Conservation (phyloP, 176 grass and related monocot genomes). For the Secale cereale region DNA sequence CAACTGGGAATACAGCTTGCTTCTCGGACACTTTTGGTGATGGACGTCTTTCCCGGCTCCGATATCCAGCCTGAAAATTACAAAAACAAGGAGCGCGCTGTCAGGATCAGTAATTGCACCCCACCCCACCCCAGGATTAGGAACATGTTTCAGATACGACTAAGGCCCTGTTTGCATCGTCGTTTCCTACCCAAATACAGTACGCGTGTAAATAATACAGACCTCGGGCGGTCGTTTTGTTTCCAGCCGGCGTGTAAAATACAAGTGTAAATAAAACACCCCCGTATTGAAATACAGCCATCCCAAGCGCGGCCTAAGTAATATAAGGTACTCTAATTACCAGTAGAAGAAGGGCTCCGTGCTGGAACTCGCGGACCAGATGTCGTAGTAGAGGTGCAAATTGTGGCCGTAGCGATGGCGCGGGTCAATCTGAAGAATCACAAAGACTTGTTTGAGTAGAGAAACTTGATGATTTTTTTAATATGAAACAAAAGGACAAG, state of each 20-base stretch:
- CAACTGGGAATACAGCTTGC: constrained; percentile 65
- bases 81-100: neutral
- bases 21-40: constrained; percentile 62
- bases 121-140: no score
- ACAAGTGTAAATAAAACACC: no score
- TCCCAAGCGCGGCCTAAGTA: no score
- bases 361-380: constrained; percentile 89
- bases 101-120: neutral
- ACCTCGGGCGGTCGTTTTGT: no score
- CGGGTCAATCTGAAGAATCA: constrained; percentile 69
- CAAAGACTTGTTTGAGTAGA: neutral
- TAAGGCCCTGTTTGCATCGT: no score
- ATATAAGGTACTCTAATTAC: no score
- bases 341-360: constrained; percentile 93
- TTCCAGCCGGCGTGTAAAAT: no score
- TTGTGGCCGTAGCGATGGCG: constrained; percentile 98
- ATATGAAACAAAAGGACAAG: neutral
- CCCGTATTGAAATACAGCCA: no score
- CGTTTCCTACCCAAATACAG: no score
- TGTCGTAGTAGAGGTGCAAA: constrained; percentile 86
- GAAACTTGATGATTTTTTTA: neutral
- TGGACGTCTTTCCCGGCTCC: constrained; percentile 63
- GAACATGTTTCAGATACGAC: neutral
- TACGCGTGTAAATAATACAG: no score
- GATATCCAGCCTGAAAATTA: constrained; percentile 59